Percentiles rank a stretch among this genome's conserved stretches.
Evolutionary conservation across 768 basidiomycete species (phyloP).

Genomic region (Macrolepiota fuliginosa): DNA sequence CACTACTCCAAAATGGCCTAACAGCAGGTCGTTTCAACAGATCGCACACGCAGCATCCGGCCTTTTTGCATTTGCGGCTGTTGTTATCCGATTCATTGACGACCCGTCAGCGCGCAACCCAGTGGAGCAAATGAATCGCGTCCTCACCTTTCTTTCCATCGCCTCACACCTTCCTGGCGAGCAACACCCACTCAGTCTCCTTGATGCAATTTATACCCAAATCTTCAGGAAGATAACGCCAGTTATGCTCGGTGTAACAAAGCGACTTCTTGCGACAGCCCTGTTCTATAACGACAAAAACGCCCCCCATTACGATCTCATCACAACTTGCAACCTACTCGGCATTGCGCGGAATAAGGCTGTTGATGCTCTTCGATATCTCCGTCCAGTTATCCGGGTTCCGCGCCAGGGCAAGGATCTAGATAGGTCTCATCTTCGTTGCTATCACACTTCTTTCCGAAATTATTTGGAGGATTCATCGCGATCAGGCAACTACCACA

Average conservation of each 20-base stretch:
- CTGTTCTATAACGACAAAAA: neutral
- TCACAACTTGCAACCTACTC: neutral
- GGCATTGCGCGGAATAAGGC: neutral
- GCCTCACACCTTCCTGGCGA: neutral
- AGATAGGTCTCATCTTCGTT: neutral
- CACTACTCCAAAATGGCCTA: slow-evolving; percentile 19
- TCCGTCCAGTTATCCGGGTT: neutral
- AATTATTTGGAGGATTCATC: neutral
- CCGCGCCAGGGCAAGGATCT: neutral
- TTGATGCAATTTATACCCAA: slow-evolving; percentile 7
- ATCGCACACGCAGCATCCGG: slow-evolving; percentile 22
- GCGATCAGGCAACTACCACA: neutral
- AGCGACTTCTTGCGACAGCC: neutral
- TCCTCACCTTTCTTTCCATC: neutral
- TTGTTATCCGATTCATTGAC: slow-evolving; percentile 20
- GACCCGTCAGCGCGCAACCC: slow-evolving; percentile 1
- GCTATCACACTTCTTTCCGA: neutral
- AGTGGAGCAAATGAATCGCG: neutral
- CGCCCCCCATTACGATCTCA: neutral
- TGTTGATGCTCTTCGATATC: neutral
- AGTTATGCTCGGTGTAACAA: neutral
- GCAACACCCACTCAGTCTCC: neutral
- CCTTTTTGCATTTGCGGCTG: slow-evolving; percentile 24
- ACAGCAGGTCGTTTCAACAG: slow-evolving; percentile 2
- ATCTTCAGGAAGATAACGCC: neutral